phyloP scores from a whole-genome alignment of 768 basidiomycete genomes.

The Suillus americanus region DNA sequence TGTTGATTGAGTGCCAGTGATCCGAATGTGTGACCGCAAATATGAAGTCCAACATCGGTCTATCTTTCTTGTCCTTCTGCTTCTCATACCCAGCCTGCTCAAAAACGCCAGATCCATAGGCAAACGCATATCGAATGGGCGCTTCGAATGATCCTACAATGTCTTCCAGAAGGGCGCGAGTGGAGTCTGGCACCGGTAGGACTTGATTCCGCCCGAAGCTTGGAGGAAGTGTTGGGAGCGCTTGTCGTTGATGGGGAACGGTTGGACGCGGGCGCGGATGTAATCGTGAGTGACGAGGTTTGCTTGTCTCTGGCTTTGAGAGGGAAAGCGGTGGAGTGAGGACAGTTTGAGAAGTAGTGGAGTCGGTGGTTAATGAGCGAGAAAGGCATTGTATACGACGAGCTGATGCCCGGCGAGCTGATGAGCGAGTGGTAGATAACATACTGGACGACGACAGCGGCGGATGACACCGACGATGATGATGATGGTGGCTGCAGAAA shows the following conservation, averaged over 20 bases:
- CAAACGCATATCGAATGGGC: conserved; percentile 95
- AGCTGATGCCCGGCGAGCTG: conserved; percentile 11
- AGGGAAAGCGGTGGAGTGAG: conserved; percentile 30
- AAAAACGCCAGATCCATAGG: conserved; percentile 96
- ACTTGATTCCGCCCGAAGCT: conserved; percentile 82
- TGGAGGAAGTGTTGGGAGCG: conserved; percentile 59
- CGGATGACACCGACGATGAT: not conserved
- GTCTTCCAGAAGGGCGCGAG: conserved; percentile 74
- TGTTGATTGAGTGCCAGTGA: conserved; percentile 95
- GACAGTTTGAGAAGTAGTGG: conserved; percentile 22
- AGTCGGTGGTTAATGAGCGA: conserved; percentile 28
- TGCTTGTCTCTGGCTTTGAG: conserved; percentile 26
- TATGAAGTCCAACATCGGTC: conserved; percentile 94
- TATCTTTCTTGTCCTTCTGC: conserved; percentile 30
- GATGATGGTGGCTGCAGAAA: not conserved
- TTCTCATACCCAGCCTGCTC: conserved; percentile 79
- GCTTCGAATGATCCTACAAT: conserved; percentile 83
- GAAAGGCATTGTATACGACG: conserved; percentile 17
- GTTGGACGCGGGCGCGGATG: conserved; percentile 43
- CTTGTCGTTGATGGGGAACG: conserved; percentile 23
- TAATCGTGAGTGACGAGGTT: conserved; percentile 37
- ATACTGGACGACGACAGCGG: conserved; percentile 18
- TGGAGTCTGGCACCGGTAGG: conserved; percentile 75
- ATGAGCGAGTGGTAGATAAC: conserved; percentile 19
- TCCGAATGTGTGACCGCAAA: conserved; percentile 92